Conservation (phyloP, 1,284 basidiomycete species). For the Cystobasidium slooffiae region DNA sequence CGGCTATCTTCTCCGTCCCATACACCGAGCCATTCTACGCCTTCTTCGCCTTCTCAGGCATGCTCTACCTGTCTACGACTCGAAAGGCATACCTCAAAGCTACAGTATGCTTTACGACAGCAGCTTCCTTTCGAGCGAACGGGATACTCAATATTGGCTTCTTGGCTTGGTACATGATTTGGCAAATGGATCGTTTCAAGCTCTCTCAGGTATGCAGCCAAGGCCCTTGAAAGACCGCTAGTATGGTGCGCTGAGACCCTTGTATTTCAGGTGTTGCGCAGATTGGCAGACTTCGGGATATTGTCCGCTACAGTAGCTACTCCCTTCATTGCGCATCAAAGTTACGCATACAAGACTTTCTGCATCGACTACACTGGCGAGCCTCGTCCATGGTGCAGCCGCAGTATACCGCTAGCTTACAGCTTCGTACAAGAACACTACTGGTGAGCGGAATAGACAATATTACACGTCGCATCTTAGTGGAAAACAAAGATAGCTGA, state of each 20-base stretch:
- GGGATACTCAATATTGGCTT: slow-evolving; percentile 74
- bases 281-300: slow-evolving; percentile 49
- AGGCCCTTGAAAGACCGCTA: not conserved
- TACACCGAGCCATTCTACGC: slow-evolving; percentile 88
- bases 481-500: not conserved
- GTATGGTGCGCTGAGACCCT: not conserved
- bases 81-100: slow-evolving; percentile 63
- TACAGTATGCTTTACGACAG: slow-evolving; percentile 67
- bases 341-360: slow-evolving; percentile 68
- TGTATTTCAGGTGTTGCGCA: not conserved
- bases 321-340: slow-evolving; percentile 76
- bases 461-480: not conserved
- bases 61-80: slow-evolving; percentile 50
- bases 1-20: slow-evolving; percentile 71
- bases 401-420: slow-evolving; percentile 72
- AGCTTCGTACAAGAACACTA: slow-evolving; percentile 80
- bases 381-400: slow-evolving; percentile 69
- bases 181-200: slow-evolving; percentile 44
- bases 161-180: slow-evolving; percentile 64
- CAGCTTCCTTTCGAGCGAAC: slow-evolving; percentile 77
- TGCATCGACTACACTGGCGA: slow-evolving; percentile 59
- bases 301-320: slow-evolving; percentile 62
- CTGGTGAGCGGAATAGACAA: slow-evolving; percentile 63
- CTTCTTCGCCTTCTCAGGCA: slow-evolving; percentile 73
- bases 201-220: not conserved